Base-by-base conservation (phyloP, 257 asterid species). In the Nicotiana obtusifolia region DNA sequence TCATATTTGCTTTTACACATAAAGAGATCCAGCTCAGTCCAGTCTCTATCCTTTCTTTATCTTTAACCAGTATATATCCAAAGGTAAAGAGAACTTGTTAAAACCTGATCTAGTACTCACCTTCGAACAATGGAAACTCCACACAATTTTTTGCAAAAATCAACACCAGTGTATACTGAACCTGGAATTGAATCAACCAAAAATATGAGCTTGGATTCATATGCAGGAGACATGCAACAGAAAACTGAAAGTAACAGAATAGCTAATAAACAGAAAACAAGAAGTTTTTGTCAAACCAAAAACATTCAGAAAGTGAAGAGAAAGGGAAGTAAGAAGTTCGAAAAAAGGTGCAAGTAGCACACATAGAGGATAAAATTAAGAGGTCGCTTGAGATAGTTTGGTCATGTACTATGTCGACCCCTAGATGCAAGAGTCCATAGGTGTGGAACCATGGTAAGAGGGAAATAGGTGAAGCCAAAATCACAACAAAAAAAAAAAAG, bases 111-210 rank as follows among this genome's bases (percentile, higher is more conserved):
- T 49, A 80, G 49, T 86, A 85, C 90, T 88, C 84, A 96, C 99
- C 99, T 96, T 86, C 99, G 90, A 78, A 96, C 88, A 79, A 96
- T 96, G 85, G 99, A 96, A 85, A 96, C 99, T 64, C 97, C 99
- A 83, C 98, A 96, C 61, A 96, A 86, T 89, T 94, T 96, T 97
- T 96, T 96, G 99, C 99, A 96, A 86, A 96, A 96, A 87, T 96
- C 99, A 77, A 96, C 99, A 82, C 99, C 99, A 80, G 89, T 91
- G 82, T 94, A 96, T 20, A 92, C 89, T 1, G 98, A 94, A 44
- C 92, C 99, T 96, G 92, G 85, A 90, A 76, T 80, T 78, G 67
- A 83, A 64, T 24, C 57, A 83, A 83, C 57, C 13, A 22, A 67
- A 84, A 77, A 65, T 56, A 52, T 68, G 83, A 84, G 69, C 54